Evolutionary conservation across 345 rosid genomes (phyloP), one percentile per base, ranked within the genome.

Genomic region (Corchorus olitorius): DNA sequence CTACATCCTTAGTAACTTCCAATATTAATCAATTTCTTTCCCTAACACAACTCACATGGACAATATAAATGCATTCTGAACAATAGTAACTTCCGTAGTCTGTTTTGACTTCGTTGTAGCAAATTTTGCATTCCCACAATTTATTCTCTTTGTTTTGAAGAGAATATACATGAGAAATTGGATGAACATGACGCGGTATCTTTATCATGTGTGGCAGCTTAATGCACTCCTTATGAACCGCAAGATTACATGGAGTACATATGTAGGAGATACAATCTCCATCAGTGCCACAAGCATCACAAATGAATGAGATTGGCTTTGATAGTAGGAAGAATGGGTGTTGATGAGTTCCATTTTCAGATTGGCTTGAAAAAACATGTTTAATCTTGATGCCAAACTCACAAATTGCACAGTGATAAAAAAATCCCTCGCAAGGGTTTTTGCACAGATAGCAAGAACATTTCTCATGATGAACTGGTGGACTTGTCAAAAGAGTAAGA

Each of bases 81-180:
- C 84, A 82, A 16, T 45, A n/a, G 22, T 82, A 82, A 11, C 73
- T 49, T 33, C 81, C 84, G 37, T 49, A 77, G 0, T 75, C 74
- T 19, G 10, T 53, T 34, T 70, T 43, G 41, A 81, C 45, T 8
- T 64, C 70, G 8, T 16, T 1, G 7, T 46, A 79, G 48, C 81
- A 75, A 49, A 82, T 75, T 50, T 35, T 45, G 22, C 73, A 75
- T 5, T 39, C 70, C 20, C 59, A 33, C 37, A 3, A 15, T 48
- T 14, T 33, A 33, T 3, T 6, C 20, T 71, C 63, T 1, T 14
- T 55, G 0, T 53, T 62, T 68, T 16, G 65, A 15, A 77, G 73
- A 2, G 43, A 77, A 64, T 63, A 52, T 3, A 1, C 59, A 17
- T 78, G 77, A 8, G 20, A 17, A 5, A 75, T 16, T 12, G 33